Conservation (phyloP, 306 rosid genomes). For the Psophocarpus tetragonolobus region DNA sequence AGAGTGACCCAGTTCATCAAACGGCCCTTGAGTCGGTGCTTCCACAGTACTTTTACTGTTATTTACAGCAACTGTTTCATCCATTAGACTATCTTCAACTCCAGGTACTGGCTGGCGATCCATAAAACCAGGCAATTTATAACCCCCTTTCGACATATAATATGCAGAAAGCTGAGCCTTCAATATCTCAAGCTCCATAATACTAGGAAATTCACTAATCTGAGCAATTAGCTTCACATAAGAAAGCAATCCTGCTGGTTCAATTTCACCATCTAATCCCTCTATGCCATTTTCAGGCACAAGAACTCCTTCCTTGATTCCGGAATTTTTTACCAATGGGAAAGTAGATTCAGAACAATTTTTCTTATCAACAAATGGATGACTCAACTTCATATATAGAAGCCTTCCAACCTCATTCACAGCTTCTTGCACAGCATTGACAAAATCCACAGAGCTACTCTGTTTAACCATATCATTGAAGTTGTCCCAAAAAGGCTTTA, state of each 20-base stretch:
- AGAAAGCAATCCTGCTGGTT: slow-evolving; percentile 54
- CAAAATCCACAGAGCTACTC: slow-evolving; percentile 49
- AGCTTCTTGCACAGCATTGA: slow-evolving; percentile 67
- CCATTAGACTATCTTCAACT: slow-evolving; percentile 52
- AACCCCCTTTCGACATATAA: slow-evolving; percentile 58
- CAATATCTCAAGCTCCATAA: slow-evolving; percentile 52
- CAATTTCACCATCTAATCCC: slow-evolving; percentile 39
- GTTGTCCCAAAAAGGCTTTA: slow-evolving; percentile 69
- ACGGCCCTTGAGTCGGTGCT: slow-evolving; percentile 58
- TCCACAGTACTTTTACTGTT: slow-evolving; percentile 33
- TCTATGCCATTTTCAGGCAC: slow-evolving; percentile 57
- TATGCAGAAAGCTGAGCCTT: slow-evolving; percentile 59
- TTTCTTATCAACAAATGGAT: slow-evolving; percentile 31
- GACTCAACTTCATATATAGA: slow-evolving; percentile 53
- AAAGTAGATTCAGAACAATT: slow-evolving; percentile 23
- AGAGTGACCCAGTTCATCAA: slow-evolving; percentile 42
- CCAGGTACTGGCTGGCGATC: slow-evolving; percentile 58
- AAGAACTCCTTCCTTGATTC: slow-evolving; percentile 63
- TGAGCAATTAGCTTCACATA: slow-evolving; percentile 53
- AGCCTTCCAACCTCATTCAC: slow-evolving; percentile 58
- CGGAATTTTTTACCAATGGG: slow-evolving; percentile 49
- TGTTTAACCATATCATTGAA: slow-evolving; percentile 61
- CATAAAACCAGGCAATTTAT: slow-evolving; percentile 46
- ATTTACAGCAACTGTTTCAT: slow-evolving; percentile 19
- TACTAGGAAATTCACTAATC: slow-evolving; percentile 25